phyloP scores from a whole-genome alignment of 2,329 filamentous ascomycete genomes.

The Ophiocordyceps robertsii region DNA sequence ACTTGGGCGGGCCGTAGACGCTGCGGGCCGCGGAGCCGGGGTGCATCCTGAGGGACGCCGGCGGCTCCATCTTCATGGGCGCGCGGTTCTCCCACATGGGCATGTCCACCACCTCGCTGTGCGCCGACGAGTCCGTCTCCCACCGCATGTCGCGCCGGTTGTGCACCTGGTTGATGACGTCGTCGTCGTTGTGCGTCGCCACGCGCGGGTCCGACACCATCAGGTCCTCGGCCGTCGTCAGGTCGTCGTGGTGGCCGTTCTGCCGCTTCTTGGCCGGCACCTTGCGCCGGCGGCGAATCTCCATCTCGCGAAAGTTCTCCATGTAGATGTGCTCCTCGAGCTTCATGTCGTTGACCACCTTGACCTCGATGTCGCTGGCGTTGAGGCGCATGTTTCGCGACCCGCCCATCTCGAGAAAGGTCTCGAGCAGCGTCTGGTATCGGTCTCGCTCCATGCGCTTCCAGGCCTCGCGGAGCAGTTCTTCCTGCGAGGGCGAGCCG shows the following conservation, averaged over 20 bases:
- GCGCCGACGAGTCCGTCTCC: slow-evolving; percentile 12
- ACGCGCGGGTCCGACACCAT: slow-evolving; percentile 20
- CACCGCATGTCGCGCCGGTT: slow-evolving; percentile 10
- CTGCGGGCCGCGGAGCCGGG: background rate
- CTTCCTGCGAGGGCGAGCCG: slow-evolving; percentile 16
- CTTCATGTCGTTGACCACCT: slow-evolving; percentile 30
- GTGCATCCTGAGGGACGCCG: background rate
- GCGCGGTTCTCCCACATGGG: slow-evolving; percentile 15
- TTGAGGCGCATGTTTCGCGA: slow-evolving; percentile 35
- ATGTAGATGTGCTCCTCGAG: slow-evolving; percentile 25
- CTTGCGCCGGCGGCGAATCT: slow-evolving; percentile 26
- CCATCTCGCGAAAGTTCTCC: slow-evolving; percentile 22
- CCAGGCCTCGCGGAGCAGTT: slow-evolving; percentile 26
- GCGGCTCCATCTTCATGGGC: slow-evolving; percentile 14
- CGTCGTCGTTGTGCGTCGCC: slow-evolving; percentile 14
- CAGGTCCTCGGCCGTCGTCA: slow-evolving; percentile 26
- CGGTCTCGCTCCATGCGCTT: slow-evolving; percentile 26
- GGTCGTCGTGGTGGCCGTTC: slow-evolving; percentile 14
- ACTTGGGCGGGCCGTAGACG: background rate
- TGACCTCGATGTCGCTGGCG: slow-evolving; percentile 33
- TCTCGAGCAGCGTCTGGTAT: slow-evolving; percentile 26
- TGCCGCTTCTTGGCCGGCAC: slow-evolving; percentile 16
- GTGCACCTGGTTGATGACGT: slow-evolving; percentile 21
- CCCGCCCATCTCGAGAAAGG: slow-evolving; percentile 36
- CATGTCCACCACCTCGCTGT: slow-evolving; percentile 14